Evolutionary conservation across 2,329 filamentous ascomycete genomes (phyloP).

Genomic region (Aspergillus udagawae): DNA sequence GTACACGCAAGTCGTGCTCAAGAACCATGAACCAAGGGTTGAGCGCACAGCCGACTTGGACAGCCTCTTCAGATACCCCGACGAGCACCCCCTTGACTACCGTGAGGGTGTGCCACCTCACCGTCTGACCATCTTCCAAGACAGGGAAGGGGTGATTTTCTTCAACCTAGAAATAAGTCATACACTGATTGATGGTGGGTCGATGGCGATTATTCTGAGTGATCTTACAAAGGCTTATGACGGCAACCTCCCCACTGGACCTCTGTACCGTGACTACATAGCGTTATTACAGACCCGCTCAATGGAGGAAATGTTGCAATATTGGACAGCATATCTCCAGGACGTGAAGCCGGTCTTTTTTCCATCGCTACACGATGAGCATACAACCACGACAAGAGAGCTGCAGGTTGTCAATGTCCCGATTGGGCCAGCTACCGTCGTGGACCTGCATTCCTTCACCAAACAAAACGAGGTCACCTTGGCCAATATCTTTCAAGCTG

Average conservation of each 20-base stretch:
- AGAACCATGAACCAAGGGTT: not conserved
- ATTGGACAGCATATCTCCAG: not conserved
- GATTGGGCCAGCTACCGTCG: not conserved
- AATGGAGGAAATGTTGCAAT: not conserved
- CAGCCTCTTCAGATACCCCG: not conserved
- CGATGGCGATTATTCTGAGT: not conserved
- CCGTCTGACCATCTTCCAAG: not conserved
- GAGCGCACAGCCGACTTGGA: not conserved
- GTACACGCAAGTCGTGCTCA: slow-evolving; percentile 7
- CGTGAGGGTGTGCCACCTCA: not conserved
- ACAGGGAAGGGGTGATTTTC: not conserved
- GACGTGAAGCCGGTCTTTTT: not conserved
- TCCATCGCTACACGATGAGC: not conserved
- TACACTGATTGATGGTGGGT: not conserved
- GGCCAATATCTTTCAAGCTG: slow-evolving; percentile 7
- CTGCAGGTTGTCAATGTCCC: not conserved
- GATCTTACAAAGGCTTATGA: not conserved
- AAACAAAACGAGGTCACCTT: slow-evolving; percentile 7
- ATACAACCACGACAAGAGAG: not conserved
- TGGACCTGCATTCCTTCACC: not conserved
- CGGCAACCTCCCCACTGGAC: not conserved
- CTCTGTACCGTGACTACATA: not conserved
- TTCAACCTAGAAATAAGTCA: not conserved
- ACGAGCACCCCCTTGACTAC: not conserved
- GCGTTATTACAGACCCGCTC: not conserved